Evolutionary conservation across 2,329 filamentous ascomycete species (phyloP).

Genomic region (Cytospora paraplurivora): DNA sequence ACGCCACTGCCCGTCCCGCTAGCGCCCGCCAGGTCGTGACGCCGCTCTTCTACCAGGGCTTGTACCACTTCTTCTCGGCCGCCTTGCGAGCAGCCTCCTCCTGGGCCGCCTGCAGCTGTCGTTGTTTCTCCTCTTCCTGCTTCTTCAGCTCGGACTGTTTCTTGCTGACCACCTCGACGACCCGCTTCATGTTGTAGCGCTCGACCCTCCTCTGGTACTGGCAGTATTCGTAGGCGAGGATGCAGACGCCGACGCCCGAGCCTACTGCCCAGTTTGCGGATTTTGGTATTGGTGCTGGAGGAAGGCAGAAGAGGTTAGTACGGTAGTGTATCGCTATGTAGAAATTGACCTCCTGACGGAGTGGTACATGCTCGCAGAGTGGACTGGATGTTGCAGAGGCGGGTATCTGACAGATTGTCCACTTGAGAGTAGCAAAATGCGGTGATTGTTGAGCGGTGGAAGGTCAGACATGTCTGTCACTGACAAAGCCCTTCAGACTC

Average conservation of each 20-base stretch:
- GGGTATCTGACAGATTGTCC: not conserved
- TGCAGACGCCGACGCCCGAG: slow-evolving; percentile 69
- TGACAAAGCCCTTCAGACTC: not conserved
- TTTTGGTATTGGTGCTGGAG: slow-evolving; percentile 59
- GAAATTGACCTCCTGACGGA: not conserved
- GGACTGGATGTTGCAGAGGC: not conserved
- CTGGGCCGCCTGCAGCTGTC: slow-evolving; percentile 38
- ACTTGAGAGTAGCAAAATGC: not conserved
- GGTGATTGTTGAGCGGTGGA: too few relatives aligned
- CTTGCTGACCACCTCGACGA: slow-evolving; percentile 77
- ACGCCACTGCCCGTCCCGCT: not conserved
- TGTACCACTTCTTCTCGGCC: slow-evolving; percentile 53
- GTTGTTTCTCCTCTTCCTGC: slow-evolving; percentile 53
- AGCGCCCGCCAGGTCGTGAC: not conserved
- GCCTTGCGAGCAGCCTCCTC: slow-evolving; percentile 35
- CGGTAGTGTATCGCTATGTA: not conserved
- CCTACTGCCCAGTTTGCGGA: slow-evolving; percentile 86
- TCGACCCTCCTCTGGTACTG: slow-evolving; percentile 74
- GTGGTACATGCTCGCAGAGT: not conserved
- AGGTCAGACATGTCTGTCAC: not conserved
- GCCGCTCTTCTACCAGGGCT: slow-evolving; percentile 50
- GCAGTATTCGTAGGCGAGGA: slow-evolving; percentile 81
- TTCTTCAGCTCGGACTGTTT: slow-evolving; percentile 63
- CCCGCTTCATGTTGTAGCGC: slow-evolving; percentile 79
- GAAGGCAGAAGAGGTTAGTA: not conserved